Percentiles rank a stretch among this genome's conserved stretches.
Conservation (phyloP, 148 eudicot genomes). For the Persicaria tinctoria region DNA sequence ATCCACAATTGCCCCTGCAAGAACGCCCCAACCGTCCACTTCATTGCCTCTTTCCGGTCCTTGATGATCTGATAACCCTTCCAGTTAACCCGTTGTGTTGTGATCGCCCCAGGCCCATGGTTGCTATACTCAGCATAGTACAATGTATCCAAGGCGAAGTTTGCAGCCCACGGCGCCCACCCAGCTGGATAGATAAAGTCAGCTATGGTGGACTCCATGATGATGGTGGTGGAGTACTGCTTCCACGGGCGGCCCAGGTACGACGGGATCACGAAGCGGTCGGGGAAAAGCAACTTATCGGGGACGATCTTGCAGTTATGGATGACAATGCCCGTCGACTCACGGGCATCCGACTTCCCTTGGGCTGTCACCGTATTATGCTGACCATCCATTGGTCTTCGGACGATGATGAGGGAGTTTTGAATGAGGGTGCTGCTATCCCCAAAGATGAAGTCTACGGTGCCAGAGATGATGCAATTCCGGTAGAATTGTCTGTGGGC, state of each 20-base stretch:
- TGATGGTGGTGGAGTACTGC: slow-evolving; percentile 40
- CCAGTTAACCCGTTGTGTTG: slow-evolving; percentile 45
- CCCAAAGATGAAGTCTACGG: slow-evolving; percentile 54
- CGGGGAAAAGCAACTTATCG: slow-evolving; percentile 31
- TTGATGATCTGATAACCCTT: slow-evolving; percentile 33
- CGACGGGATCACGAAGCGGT: slow-evolving; percentile 28
- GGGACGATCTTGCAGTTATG: slow-evolving; percentile 72
- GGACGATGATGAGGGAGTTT: slow-evolving; percentile 39
- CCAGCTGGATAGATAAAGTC: slow-evolving; percentile 55
- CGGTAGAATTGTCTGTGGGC: slow-evolving; percentile 44
- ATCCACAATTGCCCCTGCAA: slow-evolving; percentile 47
- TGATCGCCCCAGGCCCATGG: slow-evolving; percentile 48
- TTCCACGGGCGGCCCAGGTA: slow-evolving; percentile 77
- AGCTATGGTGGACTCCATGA: slow-evolving; percentile 47
- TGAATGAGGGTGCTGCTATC: slow-evolving; percentile 39
- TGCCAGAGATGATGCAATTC: slow-evolving; percentile 49
- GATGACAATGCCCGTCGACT: slow-evolving; percentile 43
- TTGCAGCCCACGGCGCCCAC: slow-evolving; percentile 51
- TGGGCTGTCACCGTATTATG: slow-evolving; percentile 65
- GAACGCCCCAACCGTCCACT: slow-evolving; percentile 35
- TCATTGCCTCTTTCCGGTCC: slow-evolving; percentile 27
- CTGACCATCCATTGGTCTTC: slow-evolving; percentile 38
- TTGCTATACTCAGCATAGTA: slow-evolving; percentile 46
- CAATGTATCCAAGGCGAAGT: slow-evolving; percentile 32
- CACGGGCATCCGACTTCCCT: slow-evolving; percentile 31